These are phyloP conservation scores for Aphanomyces astaci DNA, from an alignment of 352 stramenopile genomes.

Conservation along the genomic window DNA sequence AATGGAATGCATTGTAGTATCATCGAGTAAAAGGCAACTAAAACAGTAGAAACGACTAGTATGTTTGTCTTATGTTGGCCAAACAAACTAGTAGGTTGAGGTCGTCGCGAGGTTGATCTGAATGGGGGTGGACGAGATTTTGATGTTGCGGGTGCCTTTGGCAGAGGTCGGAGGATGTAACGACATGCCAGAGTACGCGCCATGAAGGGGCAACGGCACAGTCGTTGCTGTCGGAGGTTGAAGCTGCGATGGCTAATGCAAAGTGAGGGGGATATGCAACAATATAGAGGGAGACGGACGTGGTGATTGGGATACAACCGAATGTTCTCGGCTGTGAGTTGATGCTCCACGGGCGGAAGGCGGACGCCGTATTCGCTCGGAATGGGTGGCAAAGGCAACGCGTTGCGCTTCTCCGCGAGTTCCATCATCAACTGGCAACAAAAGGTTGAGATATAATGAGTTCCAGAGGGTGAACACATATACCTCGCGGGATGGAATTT, in stretches of 20 bases:
- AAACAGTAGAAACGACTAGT: no score
- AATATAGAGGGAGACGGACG: conserved; percentile 25
- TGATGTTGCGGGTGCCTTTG: conserved; percentile 70
- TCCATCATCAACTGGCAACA: conserved; percentile 70
- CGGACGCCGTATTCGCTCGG: conserved; percentile 78
- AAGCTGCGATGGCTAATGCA: no score
- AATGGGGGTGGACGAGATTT: conserved; percentile 53
- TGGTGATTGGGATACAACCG: conserved; percentile 38
- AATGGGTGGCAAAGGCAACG: conserved; percentile 61
- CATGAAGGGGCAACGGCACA: neutral
- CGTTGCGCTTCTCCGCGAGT: conserved; percentile 76
- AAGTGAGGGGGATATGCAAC: neutral
- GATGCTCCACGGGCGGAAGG: conserved; percentile 56
- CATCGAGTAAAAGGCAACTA: no score
- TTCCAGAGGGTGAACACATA: neutral
- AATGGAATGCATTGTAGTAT: no score
- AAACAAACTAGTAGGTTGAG: no score
- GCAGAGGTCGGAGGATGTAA: conserved; percentile 37
- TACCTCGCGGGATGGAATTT: conserved; percentile 65
- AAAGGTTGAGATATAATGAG: no score
- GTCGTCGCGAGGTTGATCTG: conserved; percentile 35
- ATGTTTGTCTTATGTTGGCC: no score
- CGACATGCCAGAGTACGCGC: neutral
- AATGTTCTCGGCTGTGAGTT: conserved; percentile 65
- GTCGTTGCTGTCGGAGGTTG: neutral